Conservation (phyloP, 805 yeast species). For the Lipomyces kockii region DNA sequence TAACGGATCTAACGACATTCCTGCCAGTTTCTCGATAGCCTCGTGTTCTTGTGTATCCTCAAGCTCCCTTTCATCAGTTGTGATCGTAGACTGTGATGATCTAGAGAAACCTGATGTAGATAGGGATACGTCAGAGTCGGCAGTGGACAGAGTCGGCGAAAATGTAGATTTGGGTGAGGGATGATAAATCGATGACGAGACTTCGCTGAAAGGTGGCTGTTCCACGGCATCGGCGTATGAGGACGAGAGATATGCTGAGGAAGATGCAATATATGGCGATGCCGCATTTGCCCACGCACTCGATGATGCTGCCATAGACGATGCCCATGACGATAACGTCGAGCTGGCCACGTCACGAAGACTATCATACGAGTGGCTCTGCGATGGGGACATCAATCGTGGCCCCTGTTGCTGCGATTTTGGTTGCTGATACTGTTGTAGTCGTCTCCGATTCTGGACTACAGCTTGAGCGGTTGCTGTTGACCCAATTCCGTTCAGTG, state of each 20-base stretch:
- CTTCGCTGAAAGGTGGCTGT: background rate
- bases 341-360: conserved; percentile 27
- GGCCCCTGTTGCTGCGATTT: conserved; percentile 11
- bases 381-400: background rate
- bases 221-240: conserved; percentile 2
- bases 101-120: background rate
- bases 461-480: conserved; percentile 30
- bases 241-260: conserved; percentile 19
- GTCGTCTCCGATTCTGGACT: conserved; percentile 12
- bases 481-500: conserved; percentile 30
- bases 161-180: background rate
- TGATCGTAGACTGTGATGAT: background rate
- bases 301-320: conserved; percentile 30
- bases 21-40: conserved; percentile 11
- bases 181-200: background rate
- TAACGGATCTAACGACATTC: conserved; percentile 28
- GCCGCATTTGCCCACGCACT: conserved; percentile 34
- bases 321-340: conserved; percentile 30
- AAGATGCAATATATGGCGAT: conserved; percentile 26
- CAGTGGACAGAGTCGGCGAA: background rate
- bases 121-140: background rate
- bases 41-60: conserved; percentile 3
- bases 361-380: background rate
- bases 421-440: conserved; percentile 18
- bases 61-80: background rate